A percentile compares a stretch with the other conserved stretches of the same genome.
These are phyloP conservation scores for Sporothrix inflata DNA, from an alignment of 2,329 filamentous ascomycete genomes.

Conservation along the genomic window DNA sequence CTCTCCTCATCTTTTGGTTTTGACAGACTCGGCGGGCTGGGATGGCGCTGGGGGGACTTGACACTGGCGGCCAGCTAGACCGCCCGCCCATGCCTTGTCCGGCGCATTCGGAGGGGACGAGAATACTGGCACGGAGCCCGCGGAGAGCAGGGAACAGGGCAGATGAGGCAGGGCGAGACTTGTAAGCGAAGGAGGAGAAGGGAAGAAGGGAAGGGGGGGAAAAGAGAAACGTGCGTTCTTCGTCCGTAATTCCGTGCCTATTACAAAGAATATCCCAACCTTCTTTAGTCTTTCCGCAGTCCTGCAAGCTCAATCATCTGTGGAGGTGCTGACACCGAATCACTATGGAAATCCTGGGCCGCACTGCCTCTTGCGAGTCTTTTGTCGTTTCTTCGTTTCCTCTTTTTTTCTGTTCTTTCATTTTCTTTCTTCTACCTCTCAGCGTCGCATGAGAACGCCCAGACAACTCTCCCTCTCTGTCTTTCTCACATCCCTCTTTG, in stretches of 20 bases:
- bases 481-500: neutral
- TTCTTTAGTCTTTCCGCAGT: neutral
- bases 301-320: neutral
- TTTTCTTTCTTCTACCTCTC: neutral
- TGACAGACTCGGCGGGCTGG: neutral
- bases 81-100: neutral
- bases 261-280: neutral
- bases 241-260: neutral
- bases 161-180: neutral
- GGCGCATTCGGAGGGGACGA: neutral
- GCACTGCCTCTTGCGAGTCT: neutral
- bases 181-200: neutral
- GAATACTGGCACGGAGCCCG: neutral
- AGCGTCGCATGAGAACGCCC: neutral
- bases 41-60: neutral
- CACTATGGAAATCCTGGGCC: neutral
- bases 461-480: neutral
- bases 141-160: conserved; percentile 8
- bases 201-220: neutral
- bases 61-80: neutral
- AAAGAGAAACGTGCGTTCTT: neutral
- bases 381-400: neutral
- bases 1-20: neutral
- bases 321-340: neutral
- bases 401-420: neutral